Percentiles rank a stretch among this genome's conserved stretches.
Evolutionary conservation across 257 asterid species (phyloP).

Genomic region (Lantana camara): DNA sequence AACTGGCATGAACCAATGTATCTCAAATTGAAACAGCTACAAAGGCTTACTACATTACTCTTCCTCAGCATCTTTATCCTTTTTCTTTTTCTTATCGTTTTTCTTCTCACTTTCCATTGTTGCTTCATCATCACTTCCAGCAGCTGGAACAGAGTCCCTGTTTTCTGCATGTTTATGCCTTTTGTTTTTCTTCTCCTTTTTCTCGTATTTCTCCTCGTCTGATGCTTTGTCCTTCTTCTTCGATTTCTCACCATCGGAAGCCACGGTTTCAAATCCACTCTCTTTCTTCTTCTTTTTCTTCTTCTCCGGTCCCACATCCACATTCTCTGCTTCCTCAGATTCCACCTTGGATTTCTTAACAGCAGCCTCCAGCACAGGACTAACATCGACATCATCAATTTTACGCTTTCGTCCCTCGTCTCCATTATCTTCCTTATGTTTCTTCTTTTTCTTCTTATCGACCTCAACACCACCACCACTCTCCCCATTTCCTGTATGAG

Average conservation of each 20-base stretch:
- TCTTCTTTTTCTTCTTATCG: slow-evolving; percentile 43
- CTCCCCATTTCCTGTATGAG: slow-evolving; percentile 34
- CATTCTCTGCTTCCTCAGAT: slow-evolving; percentile 32
- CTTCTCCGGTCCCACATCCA: slow-evolving; percentile 32
- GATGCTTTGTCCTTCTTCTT: slow-evolving; percentile 43
- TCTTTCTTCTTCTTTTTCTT: slow-evolving; percentile 55
- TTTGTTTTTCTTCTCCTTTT: slow-evolving; percentile 60
- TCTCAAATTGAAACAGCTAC: too few relatives aligned
- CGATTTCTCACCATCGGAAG: slow-evolving; percentile 27
- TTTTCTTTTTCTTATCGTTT: slow-evolving; percentile 65
- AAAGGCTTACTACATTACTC: slow-evolving; percentile 21
- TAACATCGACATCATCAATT: slow-evolving; percentile 42
- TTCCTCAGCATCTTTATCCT: slow-evolving; percentile 54
- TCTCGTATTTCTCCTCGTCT: slow-evolving; percentile 58
- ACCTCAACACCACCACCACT: slow-evolving; percentile 31
- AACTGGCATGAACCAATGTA: too few relatives aligned
- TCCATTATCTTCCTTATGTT: too few relatives aligned
- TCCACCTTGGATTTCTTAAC: slow-evolving; percentile 50
- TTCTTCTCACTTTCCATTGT: slow-evolving; percentile 65
- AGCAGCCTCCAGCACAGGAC: slow-evolving; percentile 46
- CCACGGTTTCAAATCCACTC: slow-evolving; percentile 29
- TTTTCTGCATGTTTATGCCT: slow-evolving; percentile 47
- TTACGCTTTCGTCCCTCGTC: slow-evolving; percentile 42
- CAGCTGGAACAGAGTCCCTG: slow-evolving; percentile 42
- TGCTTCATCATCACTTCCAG: slow-evolving; percentile 39